Evolutionary conservation across 257 asterid species (phyloP).

Genomic region (Echium plantagineum): DNA sequence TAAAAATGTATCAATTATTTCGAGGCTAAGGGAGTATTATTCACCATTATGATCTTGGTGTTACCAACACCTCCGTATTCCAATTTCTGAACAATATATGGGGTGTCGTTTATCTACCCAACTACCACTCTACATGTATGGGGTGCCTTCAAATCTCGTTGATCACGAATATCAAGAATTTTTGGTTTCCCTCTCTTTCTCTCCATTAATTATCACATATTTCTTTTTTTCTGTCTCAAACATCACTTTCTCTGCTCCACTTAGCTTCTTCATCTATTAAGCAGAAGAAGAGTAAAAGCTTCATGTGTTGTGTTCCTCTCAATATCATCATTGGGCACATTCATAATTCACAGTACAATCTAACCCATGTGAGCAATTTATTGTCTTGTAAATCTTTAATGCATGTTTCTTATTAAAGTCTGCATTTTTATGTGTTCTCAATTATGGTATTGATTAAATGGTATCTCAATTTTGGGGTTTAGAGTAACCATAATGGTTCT

Average conservation of each 20-base stretch:
- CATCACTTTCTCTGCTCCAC: conserved; percentile 26
- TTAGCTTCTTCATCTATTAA: conserved; percentile 15
- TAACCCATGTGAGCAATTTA: conserved; percentile 9
- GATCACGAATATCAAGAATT: conserved; percentile 57
- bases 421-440: not conserved
- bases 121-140: too few species aligned
- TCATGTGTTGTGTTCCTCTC: not conserved
- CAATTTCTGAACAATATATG: too few species aligned
- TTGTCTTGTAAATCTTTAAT: conserved; percentile 3
- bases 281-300: not conserved
- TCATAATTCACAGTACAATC: too few species aligned
- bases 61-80: too few species aligned
- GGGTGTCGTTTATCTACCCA: too few species aligned
- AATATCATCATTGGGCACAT: not conserved
- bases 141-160: too few species aligned
- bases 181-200: conserved; percentile 6
- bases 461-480: conserved; percentile 12
- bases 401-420: not conserved
- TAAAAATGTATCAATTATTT: too few species aligned
- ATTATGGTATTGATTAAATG: conserved; percentile 13
- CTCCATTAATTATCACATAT: conserved; percentile 7
- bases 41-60: too few species aligned
- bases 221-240: conserved; percentile 4
- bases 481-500: conserved; percentile 31
- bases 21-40: too few species aligned